Evolutionary conservation across 805 yeast species (phyloP).

Genomic region (Naumovozyma dairenensis): DNA sequence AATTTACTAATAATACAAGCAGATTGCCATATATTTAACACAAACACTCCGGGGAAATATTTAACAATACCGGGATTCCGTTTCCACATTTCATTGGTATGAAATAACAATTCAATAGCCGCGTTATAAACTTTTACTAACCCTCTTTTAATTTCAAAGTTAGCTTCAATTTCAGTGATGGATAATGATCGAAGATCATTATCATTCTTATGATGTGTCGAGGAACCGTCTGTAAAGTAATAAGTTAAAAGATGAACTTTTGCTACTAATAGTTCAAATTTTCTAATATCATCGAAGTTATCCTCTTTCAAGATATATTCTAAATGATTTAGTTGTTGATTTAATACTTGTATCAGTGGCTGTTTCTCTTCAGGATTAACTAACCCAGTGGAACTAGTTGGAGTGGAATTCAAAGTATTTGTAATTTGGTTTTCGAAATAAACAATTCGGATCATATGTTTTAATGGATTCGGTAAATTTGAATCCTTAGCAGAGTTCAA

Average conservation of each 20-base stretch:
- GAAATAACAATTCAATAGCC: slow-evolving; percentile 57
- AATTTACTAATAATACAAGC: slow-evolving; percentile 72
- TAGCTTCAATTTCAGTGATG: slow-evolving; percentile 2
- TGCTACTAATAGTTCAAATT: slow-evolving; percentile 57
- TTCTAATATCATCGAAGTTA: slow-evolving; percentile 55
- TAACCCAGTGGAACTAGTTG: slow-evolving; percentile 53
- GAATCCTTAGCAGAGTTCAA: slow-evolving; percentile 14
- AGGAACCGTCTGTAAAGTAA: slow-evolving; percentile 50
- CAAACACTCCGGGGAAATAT: slow-evolving; percentile 73
- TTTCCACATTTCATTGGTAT: slow-evolving; percentile 52
- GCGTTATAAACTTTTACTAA: slow-evolving; percentile 69
- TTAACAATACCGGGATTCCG: slow-evolving; percentile 52
- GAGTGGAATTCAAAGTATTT: slow-evolving; percentile 60
- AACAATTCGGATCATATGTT: slow-evolving; percentile 71
- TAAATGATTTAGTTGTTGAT: slow-evolving; percentile 65
- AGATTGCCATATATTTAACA: slow-evolving; percentile 82
- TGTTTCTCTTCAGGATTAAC: slow-evolving; percentile 61
- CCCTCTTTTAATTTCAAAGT: slow-evolving; percentile 57
- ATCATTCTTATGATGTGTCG: not conserved
- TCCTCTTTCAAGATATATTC: slow-evolving; percentile 40
- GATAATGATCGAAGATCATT: slow-evolving; percentile 1
- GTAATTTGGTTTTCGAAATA: slow-evolving; percentile 79
- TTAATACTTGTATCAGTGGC: slow-evolving; percentile 60
- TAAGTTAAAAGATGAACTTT: slow-evolving; percentile 71
- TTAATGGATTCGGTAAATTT: slow-evolving; percentile 44